phyloP scores from a whole-genome alignment of 2,329 filamentous ascomycete genomes.

The Mariannaea sp. region DNA sequence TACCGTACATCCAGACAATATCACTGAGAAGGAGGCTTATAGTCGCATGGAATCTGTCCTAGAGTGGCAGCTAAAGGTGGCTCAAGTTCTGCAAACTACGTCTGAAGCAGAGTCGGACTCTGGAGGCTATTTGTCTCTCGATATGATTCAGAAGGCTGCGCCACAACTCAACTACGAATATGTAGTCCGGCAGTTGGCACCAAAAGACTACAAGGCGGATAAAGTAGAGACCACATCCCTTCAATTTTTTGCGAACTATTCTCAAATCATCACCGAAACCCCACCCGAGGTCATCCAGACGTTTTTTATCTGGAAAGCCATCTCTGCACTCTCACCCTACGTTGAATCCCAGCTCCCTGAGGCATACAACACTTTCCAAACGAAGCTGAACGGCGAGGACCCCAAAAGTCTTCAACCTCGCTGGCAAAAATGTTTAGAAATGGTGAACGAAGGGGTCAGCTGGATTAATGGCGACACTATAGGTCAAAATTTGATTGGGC shows the following conservation, averaged over 20 bases:
- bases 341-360: conserved; percentile 65
- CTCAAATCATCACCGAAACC: conserved; percentile 58
- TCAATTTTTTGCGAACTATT: conserved; percentile 62
- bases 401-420: conserved; percentile 10
- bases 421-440: conserved; percentile 14
- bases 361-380: conserved; percentile 63
- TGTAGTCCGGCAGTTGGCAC: conserved; percentile 16
- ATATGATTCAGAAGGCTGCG: not conserved
- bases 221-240: conserved; percentile 60
- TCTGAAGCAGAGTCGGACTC: not conserved
- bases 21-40: not conserved
- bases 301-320: conserved; percentile 69
- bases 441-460: conserved; percentile 15
- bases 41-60: not conserved
- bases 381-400: conserved; percentile 59
- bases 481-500: not conserved
- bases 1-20: conserved; percentile 7
- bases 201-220: conserved; percentile 36
- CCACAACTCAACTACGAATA: conserved; percentile 19
- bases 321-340: conserved; percentile 56
- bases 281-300: conserved; percentile 60
- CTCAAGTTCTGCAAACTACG: not conserved
- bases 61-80: not conserved
- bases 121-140: not conserved
- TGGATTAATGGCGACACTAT: conserved; percentile 1